Conservation (phyloP, 139 green algal genomes). For the Eudorina sp. region DNA sequence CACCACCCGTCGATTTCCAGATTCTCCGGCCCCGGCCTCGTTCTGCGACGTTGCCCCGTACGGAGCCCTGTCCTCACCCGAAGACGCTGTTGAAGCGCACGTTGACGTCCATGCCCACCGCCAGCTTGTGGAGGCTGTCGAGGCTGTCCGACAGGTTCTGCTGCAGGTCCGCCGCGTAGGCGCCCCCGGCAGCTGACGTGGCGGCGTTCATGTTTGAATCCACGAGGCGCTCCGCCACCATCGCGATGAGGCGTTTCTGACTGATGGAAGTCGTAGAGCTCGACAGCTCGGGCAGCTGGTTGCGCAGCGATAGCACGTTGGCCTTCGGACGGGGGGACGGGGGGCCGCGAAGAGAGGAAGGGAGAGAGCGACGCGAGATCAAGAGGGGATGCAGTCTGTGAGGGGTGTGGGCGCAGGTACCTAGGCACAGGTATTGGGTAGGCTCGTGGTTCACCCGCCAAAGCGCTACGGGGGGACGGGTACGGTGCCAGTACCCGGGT, state of each 20-base stretch:
- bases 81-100: conserved; percentile 52
- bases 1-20: too few species aligned
- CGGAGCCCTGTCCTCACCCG: conserved; percentile 4
- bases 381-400: too few species aligned
- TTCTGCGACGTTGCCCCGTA: too few species aligned
- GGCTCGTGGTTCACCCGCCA: too few species aligned
- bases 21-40: too few species aligned
- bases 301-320: conserved; percentile 88
- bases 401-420: too few species aligned
- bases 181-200: background rate
- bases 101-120: conserved; percentile 97
- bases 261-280: conserved; percentile 22
- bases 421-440: too few species aligned
- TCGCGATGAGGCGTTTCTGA: conserved; percentile 75
- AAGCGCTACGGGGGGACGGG: too few species aligned
- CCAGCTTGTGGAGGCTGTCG: conserved; percentile 56
- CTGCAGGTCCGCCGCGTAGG: conserved; percentile 12
- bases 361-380: background rate
- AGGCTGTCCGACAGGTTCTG: conserved; percentile 65
- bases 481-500: too few species aligned
- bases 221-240: conserved; percentile 85
- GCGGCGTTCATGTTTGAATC: conserved; percentile 67
- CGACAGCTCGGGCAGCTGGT: conserved; percentile 46
- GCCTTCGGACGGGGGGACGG: conserved; percentile 57
- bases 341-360: background rate